A percentile compares a stretch with the other conserved stretches of the same genome.
Evolutionary conservation across 208 protist genomes (phyloP).

Genomic region (Porcisia hertigi): DNA sequence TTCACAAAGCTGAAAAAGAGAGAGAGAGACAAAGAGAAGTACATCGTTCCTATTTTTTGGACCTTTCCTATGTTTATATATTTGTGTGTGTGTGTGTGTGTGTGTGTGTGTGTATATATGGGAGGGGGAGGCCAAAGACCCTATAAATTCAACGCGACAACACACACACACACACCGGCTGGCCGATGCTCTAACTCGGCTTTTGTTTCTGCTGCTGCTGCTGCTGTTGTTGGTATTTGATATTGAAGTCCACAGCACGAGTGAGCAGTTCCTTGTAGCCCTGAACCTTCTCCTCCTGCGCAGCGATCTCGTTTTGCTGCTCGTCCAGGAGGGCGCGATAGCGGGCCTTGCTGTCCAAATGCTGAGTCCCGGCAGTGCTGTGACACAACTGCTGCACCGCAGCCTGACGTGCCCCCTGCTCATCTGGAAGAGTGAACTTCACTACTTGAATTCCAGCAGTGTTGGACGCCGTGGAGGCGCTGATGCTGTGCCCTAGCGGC

Average conservation of each 20-base stretch:
- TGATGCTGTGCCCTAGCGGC: neutral
- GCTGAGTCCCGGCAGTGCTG: slow-evolving; percentile 43
- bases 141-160: neutral
- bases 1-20: neutral
- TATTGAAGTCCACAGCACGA: slow-evolving; percentile 62
- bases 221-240: neutral
- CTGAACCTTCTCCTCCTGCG: slow-evolving; percentile 39
- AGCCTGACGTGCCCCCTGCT: slow-evolving; percentile 50
- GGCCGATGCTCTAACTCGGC: neutral
- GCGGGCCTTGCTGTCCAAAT: slow-evolving; percentile 69
- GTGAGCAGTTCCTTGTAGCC: slow-evolving; percentile 63
- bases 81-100: neutral
- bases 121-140: too few relatives aligned
- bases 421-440: slow-evolving; percentile 60
- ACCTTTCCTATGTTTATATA: neutral
- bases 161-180: neutral
- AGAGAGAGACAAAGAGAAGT: neutral
- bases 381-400: slow-evolving; percentile 67
- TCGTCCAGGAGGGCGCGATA: slow-evolving; percentile 47
- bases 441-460: slow-evolving; percentile 59
- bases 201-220: slow-evolving; percentile 16
- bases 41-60: too few relatives aligned
- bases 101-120: too few relatives aligned
- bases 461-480: neutral
- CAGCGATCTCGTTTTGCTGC: slow-evolving; percentile 49